Percentiles rank a stretch among this genome's conserved stretches.
phyloP scores from a whole-genome alignment of 306 rosid species.

The Cotoneaster glaucophyllus region DNA sequence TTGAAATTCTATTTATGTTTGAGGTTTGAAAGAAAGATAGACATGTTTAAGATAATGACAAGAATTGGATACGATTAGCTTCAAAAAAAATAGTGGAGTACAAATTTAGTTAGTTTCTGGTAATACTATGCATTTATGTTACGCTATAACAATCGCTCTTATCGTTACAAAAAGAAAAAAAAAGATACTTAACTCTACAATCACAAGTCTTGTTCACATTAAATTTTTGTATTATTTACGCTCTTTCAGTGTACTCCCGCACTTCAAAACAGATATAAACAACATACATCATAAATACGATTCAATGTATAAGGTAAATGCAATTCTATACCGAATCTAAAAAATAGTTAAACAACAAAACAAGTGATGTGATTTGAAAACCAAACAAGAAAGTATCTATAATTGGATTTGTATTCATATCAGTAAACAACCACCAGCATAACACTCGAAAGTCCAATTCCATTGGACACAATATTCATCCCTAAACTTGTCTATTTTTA shows the following conservation, averaged over 20 bases:
- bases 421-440: not conserved
- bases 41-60: not conserved
- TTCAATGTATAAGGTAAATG: not conserved
- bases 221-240: not conserved
- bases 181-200: not conserved
- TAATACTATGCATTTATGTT: not conserved
- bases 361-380: not conserved
- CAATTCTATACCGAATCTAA: not conserved
- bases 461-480: not conserved
- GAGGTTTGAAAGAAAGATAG: not conserved
- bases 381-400: not conserved
- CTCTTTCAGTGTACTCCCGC: not conserved
- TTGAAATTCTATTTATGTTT: not conserved
- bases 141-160: not conserved
- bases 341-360: not conserved
- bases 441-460: not conserved
- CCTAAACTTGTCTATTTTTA: not conserved
- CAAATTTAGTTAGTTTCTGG: not conserved
- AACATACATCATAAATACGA: not conserved
- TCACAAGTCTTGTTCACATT: not conserved
- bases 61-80: not conserved
- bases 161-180: not conserved
- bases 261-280: not conserved
- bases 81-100: not conserved
- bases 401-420: not conserved